Conservation (phyloP, 495 filamentous ascomycete genomes). For the Glarea lozoyensis region DNA sequence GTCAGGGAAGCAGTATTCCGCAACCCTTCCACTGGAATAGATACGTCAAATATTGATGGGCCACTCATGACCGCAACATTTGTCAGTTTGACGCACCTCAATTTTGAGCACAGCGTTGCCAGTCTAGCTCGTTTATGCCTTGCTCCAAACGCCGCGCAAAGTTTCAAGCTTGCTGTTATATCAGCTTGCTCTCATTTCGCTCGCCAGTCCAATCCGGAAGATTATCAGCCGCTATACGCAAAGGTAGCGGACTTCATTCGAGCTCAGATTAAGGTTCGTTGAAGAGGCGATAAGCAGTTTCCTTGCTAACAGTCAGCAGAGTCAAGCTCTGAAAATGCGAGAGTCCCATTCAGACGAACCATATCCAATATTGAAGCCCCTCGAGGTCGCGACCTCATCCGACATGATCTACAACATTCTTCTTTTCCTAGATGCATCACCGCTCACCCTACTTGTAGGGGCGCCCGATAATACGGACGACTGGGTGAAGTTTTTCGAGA, state of each 20-base stretch:
- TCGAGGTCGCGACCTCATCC: conserved; percentile 5
- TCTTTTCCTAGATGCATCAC: conserved; percentile 41
- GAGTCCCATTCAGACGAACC: conserved; percentile 16
- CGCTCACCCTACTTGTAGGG: conserved; percentile 40
- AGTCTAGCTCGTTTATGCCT: conserved; percentile 44
- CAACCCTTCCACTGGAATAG: conserved; percentile 33
- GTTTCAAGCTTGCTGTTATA: conserved; percentile 51
- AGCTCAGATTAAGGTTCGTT: conserved; percentile 39
- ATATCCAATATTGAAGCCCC: conserved; percentile 12
- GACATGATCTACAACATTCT: conserved; percentile 40
- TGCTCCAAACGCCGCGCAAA: conserved; percentile 41
- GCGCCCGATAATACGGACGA: conserved; percentile 25
- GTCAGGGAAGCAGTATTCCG: conserved; percentile 54
- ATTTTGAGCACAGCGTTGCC: conserved; percentile 45
- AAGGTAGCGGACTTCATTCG: conserved; percentile 46
- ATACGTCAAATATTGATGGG: conserved; percentile 39
- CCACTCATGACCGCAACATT: conserved; percentile 57
- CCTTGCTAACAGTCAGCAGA: conserved; percentile 7
- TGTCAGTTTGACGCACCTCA: conserved; percentile 49
- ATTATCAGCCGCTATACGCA: conserved; percentile 43
- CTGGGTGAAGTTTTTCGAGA: conserved; percentile 36
- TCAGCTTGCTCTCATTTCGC: conserved; percentile 48
- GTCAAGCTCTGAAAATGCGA: conserved; percentile 2
- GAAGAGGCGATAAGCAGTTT: background rate
- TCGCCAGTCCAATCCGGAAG: conserved; percentile 34